These are phyloP conservation scores for Blastocystis sp. DNA, from an alignment of 352 stramenopile genomes.

Conservation along the genomic window DNA sequence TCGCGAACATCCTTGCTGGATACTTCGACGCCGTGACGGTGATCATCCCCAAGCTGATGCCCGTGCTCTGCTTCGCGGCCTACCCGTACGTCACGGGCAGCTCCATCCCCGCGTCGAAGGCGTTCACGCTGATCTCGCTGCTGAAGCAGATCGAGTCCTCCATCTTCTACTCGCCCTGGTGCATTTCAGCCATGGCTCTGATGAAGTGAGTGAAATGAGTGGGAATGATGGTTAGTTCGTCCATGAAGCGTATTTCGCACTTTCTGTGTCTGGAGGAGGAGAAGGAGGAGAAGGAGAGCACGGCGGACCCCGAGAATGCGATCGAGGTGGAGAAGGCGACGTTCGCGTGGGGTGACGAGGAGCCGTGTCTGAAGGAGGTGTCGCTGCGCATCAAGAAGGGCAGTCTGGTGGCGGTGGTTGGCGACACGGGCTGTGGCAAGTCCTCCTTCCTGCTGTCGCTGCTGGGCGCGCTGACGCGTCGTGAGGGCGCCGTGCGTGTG, in stretches of 20 bases:
- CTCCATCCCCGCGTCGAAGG: slow-evolving; percentile 75
- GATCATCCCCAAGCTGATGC: slow-evolving; percentile 63
- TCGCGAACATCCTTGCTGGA: slow-evolving; percentile 75
- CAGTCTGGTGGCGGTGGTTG: too few relatives aligned
- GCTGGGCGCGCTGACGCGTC: too few relatives aligned
- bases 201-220: slow-evolving; percentile 80
- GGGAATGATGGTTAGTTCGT: slow-evolving; percentile 72
- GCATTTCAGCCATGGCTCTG: slow-evolving; percentile 79
- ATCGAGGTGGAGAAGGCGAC: too few relatives aligned
- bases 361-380: too few relatives aligned
- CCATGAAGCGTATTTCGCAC: slow-evolving; percentile 70
- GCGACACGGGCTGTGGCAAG: too few relatives aligned
- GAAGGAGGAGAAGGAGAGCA: slow-evolving; percentile 69
- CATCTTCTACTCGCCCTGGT: slow-evolving; percentile 79
- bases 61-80: too few relatives aligned
- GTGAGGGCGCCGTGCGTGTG: too few relatives aligned
- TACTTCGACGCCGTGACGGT: slow-evolving; percentile 79
- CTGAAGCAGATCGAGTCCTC: slow-evolving; percentile 80
- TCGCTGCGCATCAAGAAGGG: too few relatives aligned
- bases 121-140: slow-evolving; percentile 78
- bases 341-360: too few relatives aligned
- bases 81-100: slow-evolving; percentile 72
- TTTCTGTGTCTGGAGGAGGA: slow-evolving; percentile 83
- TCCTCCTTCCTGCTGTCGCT: too few relatives aligned
- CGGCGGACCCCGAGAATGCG: too few relatives aligned